Percentiles rank a stretch among this genome's conserved stretches.
phyloP scores from a whole-genome alignment of 192 early-diverging fungal species.

The Coemansia erecta region DNA sequence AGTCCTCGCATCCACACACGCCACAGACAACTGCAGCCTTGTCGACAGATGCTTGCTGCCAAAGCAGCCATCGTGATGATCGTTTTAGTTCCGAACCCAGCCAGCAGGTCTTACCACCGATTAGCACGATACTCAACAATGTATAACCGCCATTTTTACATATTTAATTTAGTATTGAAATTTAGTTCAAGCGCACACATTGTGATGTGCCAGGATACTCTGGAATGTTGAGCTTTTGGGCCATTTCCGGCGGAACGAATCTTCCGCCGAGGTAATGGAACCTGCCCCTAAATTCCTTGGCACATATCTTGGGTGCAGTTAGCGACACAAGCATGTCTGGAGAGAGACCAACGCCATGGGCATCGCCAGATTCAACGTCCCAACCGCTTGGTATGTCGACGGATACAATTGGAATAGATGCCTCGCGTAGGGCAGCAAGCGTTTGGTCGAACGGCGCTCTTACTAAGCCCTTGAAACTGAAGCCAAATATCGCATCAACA shows the following conservation, averaged over 20 bases:
- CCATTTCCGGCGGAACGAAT: slow-evolving; percentile 78
- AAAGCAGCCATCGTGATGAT: slow-evolving; percentile 5
- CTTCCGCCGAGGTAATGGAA: slow-evolving; percentile 86
- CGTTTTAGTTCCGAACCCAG: slow-evolving; percentile 2
- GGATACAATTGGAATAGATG: slow-evolving; percentile 56
- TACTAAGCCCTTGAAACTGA: slow-evolving; percentile 80
- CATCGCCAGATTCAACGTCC: slow-evolving; percentile 83
- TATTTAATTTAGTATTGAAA: slow-evolving; percentile 8
- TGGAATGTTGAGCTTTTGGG: slow-evolving; percentile 67
- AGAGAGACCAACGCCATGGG: slow-evolving; percentile 49
- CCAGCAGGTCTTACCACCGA: slow-evolving; percentile 32
- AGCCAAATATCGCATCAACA: slow-evolving; percentile 90
- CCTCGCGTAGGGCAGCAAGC: slow-evolving; percentile 9
- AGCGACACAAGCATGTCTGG: slow-evolving; percentile 87
- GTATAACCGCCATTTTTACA: slow-evolving; percentile 6
- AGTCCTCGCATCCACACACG: slow-evolving; percentile 31
- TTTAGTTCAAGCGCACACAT: slow-evolving; percentile 52
- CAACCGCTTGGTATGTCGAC: slow-evolving; percentile 96
- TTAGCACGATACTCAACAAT: slow-evolving; percentile 30
- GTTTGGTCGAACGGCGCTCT: slow-evolving; percentile 66
- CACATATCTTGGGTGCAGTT: slow-evolving; percentile 87
- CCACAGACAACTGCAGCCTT: background rate
- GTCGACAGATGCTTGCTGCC: background rate
- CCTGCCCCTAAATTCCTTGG: slow-evolving; percentile 64
- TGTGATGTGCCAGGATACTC: slow-evolving; percentile 71